Base-by-base conservation (phyloP, 1,139 yeast genomes). In the Meyerozyma athensensis region DNA sequence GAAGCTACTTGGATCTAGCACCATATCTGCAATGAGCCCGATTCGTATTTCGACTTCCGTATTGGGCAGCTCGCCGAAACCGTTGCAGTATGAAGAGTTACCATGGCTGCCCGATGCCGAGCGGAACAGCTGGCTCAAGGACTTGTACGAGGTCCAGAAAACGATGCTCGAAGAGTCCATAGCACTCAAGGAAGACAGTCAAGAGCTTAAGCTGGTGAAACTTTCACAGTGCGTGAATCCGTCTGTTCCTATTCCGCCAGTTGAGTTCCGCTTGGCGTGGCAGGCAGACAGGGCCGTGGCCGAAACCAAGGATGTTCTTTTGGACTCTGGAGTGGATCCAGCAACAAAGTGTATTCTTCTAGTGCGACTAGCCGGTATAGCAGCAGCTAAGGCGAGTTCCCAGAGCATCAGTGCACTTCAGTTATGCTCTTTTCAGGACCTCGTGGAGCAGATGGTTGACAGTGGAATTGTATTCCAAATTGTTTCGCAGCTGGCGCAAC, bases 381-480 rank as follows among this genome's bases (percentile, higher is more conserved):
- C 63, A 4, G 44, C 50, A 5, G 52, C 57, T 7, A 36, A 47
- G n/a, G 41, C 41, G n/a, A 30, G 46, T 5, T 43, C 43, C 32
- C 53, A 52, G 17, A 68, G 68, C 39, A 59, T 60, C 4, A 59
- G 56, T 32, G 52, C 58, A 19, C 70, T 57, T 36, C 3, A 16
- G 7, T 47, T 67, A 10, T 48, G 50, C 30, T 52, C 63, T 2
- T 67, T 65, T 42, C 62, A 59, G 26, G 58, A 58, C n/a, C 45
- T 68, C 14, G 42, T 71, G 30, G 67, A 65, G 34, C 53, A 54
- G 19, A 33, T 68, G 19, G 49, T 68, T 17, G 69, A 66, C 34
- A 49, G 59, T 2, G 65, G 64, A 0, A 41, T 50, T 1, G 20
- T 66, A 1, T 46, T 54, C 33, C 48, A 53, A 7, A 30, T 61